These are phyloP conservation scores for Metschnikowia lachancei DNA, from an alignment of 805 yeast species.

Conservation along the genomic window DNA sequence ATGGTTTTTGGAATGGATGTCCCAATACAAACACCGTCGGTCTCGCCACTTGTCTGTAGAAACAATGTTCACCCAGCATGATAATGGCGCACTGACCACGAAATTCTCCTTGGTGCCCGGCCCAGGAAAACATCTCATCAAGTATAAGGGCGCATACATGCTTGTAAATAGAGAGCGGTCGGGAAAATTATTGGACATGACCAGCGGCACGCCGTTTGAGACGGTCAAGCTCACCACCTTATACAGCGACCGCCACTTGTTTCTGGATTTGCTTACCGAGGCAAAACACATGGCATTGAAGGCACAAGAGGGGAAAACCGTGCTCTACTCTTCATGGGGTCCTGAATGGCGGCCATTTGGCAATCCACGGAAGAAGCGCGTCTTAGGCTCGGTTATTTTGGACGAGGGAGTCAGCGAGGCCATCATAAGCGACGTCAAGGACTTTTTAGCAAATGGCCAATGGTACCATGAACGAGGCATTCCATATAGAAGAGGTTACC, in stretches of 20 bases:
- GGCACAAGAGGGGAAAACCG: slow-evolving; percentile 89
- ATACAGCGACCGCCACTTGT: slow-evolving; percentile 72
- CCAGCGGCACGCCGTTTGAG: slow-evolving; percentile 91
- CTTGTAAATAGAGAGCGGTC: slow-evolving; percentile 87
- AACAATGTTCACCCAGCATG: slow-evolving; percentile 82
- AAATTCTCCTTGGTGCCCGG: slow-evolving; percentile 93
- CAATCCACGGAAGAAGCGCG: slow-evolving; percentile 83
- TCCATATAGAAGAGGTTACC: slow-evolving; percentile 92
- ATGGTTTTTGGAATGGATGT: slow-evolving; percentile 98
- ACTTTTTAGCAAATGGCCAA: slow-evolving; percentile 72
- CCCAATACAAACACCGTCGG: slow-evolving; percentile 67
- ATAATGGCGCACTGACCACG: slow-evolving; percentile 86
- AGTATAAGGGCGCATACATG: slow-evolving; percentile 85
- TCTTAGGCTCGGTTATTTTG: slow-evolving; percentile 79
- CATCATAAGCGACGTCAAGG: slow-evolving; percentile 70
- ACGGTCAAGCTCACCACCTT: slow-evolving; percentile 92
- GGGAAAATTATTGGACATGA: slow-evolving; percentile 81
- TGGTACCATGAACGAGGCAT: slow-evolving; percentile 98
- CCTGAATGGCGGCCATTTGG: slow-evolving; percentile 99
- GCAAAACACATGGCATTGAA: slow-evolving; percentile 82
- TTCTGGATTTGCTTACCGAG: slow-evolving; percentile 69
- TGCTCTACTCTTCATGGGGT: slow-evolving; percentile 91
- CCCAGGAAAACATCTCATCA: slow-evolving; percentile 88
- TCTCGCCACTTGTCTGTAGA: slow-evolving; percentile 89
- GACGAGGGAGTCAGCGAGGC: slow-evolving; percentile 70